phyloP scores from a whole-genome alignment of 1,284 basidiomycete species.

The Ustilago tritici region DNA sequence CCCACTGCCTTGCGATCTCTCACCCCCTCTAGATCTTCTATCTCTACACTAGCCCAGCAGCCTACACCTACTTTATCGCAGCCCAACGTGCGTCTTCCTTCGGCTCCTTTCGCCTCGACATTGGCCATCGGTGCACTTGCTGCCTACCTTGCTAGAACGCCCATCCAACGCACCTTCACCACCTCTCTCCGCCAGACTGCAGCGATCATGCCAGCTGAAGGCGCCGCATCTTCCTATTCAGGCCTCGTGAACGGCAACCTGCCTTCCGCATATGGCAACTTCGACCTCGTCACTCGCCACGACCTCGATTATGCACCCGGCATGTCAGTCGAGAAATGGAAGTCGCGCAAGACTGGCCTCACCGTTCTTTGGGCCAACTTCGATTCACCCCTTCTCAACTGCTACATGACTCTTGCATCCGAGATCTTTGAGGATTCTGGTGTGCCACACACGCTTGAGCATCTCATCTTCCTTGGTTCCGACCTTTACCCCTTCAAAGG shows the following conservation, averaged over 20 bases:
- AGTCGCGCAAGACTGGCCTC: constrained; percentile 81
- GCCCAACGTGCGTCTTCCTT: constrained; percentile 17
- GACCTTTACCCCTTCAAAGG: constrained; percentile 87
- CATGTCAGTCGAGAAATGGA: constrained; percentile 84
- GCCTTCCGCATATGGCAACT: constrained; percentile 74
- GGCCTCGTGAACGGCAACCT: constrained; percentile 8
- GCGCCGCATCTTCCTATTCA: constrained; percentile 12
- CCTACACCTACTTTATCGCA: neutral
- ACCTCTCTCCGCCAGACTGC: constrained; percentile 8
- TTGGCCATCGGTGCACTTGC: constrained; percentile 20
- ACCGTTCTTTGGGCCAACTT: constrained; percentile 73
- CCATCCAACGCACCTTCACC: constrained; percentile 17
- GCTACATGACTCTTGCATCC: constrained; percentile 90
- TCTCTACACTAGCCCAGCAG: neutral
- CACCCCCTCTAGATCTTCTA: constrained; percentile 8
- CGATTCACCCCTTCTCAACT: constrained; percentile 87
- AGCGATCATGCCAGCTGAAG: constrained; percentile 33
- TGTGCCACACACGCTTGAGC: constrained; percentile 67
- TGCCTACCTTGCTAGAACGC: constrained; percentile 12
- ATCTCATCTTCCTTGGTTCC: constrained; percentile 68
- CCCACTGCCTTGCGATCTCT: constrained; percentile 19
- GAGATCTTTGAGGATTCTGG: constrained; percentile 78
- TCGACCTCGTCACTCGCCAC: constrained; percentile 80
- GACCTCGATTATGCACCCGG: constrained; percentile 79
- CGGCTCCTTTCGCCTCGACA: constrained; percentile 13